These are phyloP conservation scores for Avena sativa DNA, from an alignment of 176 grass and related monocot genomes.

Conservation along the genomic window DNA sequence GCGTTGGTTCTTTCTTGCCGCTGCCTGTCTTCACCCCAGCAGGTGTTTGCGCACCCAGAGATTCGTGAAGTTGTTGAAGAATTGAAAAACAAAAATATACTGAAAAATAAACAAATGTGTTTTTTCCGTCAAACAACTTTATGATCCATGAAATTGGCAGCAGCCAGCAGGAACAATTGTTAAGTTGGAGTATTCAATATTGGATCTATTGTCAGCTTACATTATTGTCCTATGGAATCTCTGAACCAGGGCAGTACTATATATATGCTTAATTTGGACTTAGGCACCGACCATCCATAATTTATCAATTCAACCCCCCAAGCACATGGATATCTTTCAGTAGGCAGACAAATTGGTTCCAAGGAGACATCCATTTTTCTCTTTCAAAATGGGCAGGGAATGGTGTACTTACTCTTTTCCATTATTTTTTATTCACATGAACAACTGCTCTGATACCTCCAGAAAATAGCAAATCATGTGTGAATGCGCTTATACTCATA, in stretches of 20 bases:
- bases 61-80: background rate
- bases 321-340: background rate
- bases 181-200: background rate
- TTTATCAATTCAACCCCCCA: background rate
- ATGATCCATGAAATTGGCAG: background rate
- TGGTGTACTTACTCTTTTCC: background rate
- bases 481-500: background rate
- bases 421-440: background rate
- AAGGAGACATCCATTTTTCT: background rate
- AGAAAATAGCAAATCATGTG: background rate
- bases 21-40: background rate
- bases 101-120: background rate
- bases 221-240: conserved; percentile 6
- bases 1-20: background rate
- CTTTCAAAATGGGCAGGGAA: background rate
- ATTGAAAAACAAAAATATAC: background rate
- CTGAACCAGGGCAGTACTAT: background rate
- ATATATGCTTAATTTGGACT: background rate
- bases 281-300: background rate
- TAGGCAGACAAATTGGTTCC: background rate
- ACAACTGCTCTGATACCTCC: background rate
- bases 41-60: background rate
- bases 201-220: background rate
- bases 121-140: background rate
- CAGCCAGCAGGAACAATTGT: background rate